Evolutionary conservation across 2,329 filamentous ascomycete species (phyloP).

Genomic region (Sordariomycetes sp.): DNA sequence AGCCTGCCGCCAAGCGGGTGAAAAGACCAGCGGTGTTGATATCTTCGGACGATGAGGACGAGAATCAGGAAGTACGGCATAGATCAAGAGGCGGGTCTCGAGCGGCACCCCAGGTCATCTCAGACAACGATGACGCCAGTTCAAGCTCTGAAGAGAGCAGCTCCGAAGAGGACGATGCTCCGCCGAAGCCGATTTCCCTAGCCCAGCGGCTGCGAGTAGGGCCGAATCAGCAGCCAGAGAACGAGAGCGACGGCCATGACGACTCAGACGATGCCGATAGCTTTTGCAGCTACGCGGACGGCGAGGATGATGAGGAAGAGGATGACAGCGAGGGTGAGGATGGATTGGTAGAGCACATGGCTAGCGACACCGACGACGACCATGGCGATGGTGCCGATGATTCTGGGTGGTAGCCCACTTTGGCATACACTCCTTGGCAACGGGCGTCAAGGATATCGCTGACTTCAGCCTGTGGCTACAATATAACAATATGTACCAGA

Average conservation of each 20-base stretch:
- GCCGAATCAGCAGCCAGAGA: not conserved
- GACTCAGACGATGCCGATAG: not conserved
- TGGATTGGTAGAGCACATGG: conserved; percentile 2
- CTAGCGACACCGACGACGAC: conserved; percentile 2
- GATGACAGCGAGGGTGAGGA: not conserved
- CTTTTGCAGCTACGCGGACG: not conserved
- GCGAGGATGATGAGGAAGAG: conserved; percentile 2
- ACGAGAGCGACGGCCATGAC: not conserved
- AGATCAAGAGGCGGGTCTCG: conserved; percentile 1
- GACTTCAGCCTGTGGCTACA: not conserved
- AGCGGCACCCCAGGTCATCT: not conserved
- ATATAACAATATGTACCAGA: not conserved
- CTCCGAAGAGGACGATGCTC: not conserved
- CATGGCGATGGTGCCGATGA: conserved; percentile 1
- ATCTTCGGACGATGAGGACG: conserved; percentile 3
- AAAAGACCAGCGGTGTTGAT: not conserved
- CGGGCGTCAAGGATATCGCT: too few species aligned
- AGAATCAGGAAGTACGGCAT: not conserved
- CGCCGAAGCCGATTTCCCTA: not conserved
- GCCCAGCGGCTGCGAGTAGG: conserved; percentile 1
- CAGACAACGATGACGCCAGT: not conserved
- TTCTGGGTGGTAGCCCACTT: not conserved
- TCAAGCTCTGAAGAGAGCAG: not conserved
- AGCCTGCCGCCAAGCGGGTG: not conserved
- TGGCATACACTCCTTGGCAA: not conserved